These are phyloP conservation scores for Silene latifolia DNA, from an alignment of 148 eudicot species.

Conservation along the genomic window DNA sequence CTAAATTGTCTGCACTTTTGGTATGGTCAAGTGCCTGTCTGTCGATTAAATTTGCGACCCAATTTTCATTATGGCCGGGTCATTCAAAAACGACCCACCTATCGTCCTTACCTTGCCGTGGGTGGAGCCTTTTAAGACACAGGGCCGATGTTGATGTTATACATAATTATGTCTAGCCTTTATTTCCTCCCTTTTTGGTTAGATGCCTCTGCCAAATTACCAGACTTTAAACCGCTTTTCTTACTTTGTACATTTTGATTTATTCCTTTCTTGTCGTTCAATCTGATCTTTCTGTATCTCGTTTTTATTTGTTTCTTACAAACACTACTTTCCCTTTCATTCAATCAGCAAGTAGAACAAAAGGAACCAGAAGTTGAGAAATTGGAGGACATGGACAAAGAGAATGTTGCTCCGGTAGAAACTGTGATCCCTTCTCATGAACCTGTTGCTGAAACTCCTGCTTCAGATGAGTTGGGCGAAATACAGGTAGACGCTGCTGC, in stretches of 20 bases:
- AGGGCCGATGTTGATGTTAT: neutral
- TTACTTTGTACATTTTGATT: constrained; percentile 1
- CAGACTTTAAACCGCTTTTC: constrained; percentile 14
- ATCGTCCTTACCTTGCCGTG: too few relatives aligned
- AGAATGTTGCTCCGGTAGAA: constrained; percentile 21
- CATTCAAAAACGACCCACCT: too few relatives aligned
- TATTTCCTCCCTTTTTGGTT: constrained; percentile 12
- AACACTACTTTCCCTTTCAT: neutral
- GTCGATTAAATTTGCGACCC: too few relatives aligned
- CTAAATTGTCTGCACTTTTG: too few relatives aligned
- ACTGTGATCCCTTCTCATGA: constrained; percentile 5
- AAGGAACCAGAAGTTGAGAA: constrained; percentile 35
- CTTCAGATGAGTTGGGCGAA: neutral
- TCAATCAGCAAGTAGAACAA: constrained; percentile 40
- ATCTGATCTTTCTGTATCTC: constrained; percentile 8
- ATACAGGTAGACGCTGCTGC: constrained; percentile 12
- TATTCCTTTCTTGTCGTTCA: constrained; percentile 31
- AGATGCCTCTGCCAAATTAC: constrained; percentile 3
- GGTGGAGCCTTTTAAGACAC: too few relatives aligned
- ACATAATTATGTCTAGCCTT: constrained; percentile 1
- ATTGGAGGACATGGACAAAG: constrained; percentile 29
- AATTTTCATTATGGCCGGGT: too few relatives aligned
- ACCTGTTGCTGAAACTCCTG: neutral
- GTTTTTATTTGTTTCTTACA: neutral
- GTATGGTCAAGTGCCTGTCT: too few relatives aligned